Evolutionary conservation across 257 asterid genomes (phyloP), one percentile per base, ranked within the genome.

Genomic region (Verbascum thapsus): DNA sequence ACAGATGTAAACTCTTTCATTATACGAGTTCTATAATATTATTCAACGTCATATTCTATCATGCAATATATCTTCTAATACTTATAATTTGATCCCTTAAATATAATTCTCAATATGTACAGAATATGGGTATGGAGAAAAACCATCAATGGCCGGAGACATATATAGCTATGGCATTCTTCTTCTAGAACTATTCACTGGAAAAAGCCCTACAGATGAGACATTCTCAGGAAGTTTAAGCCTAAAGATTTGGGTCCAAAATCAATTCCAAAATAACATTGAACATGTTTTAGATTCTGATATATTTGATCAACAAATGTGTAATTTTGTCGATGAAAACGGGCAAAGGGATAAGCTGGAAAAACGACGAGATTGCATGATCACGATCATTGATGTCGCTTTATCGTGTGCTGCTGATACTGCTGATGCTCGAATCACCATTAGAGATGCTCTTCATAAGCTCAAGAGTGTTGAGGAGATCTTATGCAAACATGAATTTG

Each of bases 151-250:
- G 0, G 78, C 83, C 0, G 91, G 91, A 34, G 95, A 87, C 38
- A 84, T 82, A 42, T 82, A 84, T 48, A 87, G 95, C 62, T 84
- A 20, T 11, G 95, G 91, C 7, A 81, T 87, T 61, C 77, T 87
- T 47, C 30, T 81, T 49, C 71, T 84, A 2, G 83, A 87, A 10
- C 77, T 87, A 17, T 78, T 84, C 37, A 81, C 87, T 0, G 80
- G 91, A 20, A 81, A 48, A 64, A 74, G 78, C 32, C 91, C 91
- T 6, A 74, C 77, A 0, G 38, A 80, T 9, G 80, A 78, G 56
- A 64, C 58, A 20, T 81, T 83, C 49, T 35, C 7, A 0, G 81
- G 72, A 38, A 84, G 76, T n/a, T 10, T 70, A 0, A 84, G 75
- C 73, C 53, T 86, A 11, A 85, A 40, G 59, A 69, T 68, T 13